Base-by-base conservation (phyloP, 495 filamentous ascomycete species). In the Penicillium dipodomyicola region DNA sequence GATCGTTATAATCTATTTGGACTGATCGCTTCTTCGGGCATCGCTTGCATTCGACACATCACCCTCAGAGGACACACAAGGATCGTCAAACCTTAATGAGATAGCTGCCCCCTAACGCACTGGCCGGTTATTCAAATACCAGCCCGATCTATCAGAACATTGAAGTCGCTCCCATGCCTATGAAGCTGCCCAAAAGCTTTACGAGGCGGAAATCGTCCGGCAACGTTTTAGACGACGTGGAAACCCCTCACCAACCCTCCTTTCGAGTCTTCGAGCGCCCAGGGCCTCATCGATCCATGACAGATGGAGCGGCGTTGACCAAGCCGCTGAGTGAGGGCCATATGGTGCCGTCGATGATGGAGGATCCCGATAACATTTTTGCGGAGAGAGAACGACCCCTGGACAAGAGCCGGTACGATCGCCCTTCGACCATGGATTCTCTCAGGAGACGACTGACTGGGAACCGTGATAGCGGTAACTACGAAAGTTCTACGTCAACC, bases 131-230 rank as follows among this genome's bases (percentile, higher is more conserved):
- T 12, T 37, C 14, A 54, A 32, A 19, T 49, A 39, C 29, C 37
- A 22, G 42, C 22, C 20, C 25, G 17, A 8, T 37, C 45, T 12
- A 7, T 47, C 45, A 30, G 10, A 48, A 44, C 33, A 49, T n/a
- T 45, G 23, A 25, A 29, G 27, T 29, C 54, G 45, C 58, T 43
- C 56, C 60, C 48, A 88, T 88, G 84, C 86, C 86, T 71, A 88
- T 87, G 71, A 87, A 86, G 74, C 76, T 87, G 53, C 83, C 83
- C 50, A 88, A 85, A 66, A 69, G 72, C 57, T 87, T 88, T 61
- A 72, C 77, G 61, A 80, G 86, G 63, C 81, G 86, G 56, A 89
- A 87, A 73, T 89, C 86, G 62, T 79, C 82, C 61, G 83, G 80
- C 33, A 87, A 86, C 71, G 77, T 74, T 48, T 69, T 87, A 35